Percentiles rank a stretch among this genome's conserved stretches.
These are phyloP conservation scores for Immersiporthe knoxdaviesiana DNA, from an alignment of 2,329 filamentous ascomycete species.

Conservation along the genomic window DNA sequence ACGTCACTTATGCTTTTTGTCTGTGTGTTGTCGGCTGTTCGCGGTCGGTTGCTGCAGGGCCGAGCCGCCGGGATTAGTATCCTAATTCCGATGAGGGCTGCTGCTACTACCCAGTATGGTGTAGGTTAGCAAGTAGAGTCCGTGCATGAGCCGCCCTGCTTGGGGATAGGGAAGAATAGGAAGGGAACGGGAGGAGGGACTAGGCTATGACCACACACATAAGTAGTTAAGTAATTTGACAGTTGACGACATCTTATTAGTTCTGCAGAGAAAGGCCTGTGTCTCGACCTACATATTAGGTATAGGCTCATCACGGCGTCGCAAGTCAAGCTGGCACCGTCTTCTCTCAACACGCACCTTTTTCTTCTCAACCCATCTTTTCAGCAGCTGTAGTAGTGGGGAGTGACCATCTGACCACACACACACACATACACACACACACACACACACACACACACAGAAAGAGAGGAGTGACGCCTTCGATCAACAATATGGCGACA, in stretches of 20 bases:
- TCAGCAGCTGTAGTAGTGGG: not conserved
- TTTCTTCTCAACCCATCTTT: not conserved
- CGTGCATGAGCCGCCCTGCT: not conserved
- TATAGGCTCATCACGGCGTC: conserved; percentile 3
- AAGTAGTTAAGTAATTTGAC: not conserved
- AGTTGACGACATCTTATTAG: too few relatives aligned
- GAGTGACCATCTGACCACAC: not conserved
- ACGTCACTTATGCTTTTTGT: too few relatives aligned
- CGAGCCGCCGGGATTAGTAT: conserved; percentile 7
- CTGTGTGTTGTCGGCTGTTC: not conserved
- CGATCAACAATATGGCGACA: conserved; percentile 19
- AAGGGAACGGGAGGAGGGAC: too few relatives aligned
- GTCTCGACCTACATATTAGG: not conserved
- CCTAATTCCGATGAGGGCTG: conserved; percentile 21
- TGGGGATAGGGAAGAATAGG: not conserved
- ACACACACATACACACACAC: too few relatives aligned
- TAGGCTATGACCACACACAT: not conserved
- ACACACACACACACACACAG: too few relatives aligned
- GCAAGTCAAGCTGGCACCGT: conserved; percentile 4
- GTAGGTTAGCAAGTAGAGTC: not conserved
- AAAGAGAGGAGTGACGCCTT: not conserved
- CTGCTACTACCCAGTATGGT: too few relatives aligned
- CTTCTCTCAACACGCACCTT: not conserved
- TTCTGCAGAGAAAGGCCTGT: too few relatives aligned
- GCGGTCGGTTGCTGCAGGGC: conserved; percentile 9